Evolutionary conservation across 73 alveolate genomes (phyloP), one percentile per base, ranked within the genome.

Genomic region (Diophrys appendiculata): DNA sequence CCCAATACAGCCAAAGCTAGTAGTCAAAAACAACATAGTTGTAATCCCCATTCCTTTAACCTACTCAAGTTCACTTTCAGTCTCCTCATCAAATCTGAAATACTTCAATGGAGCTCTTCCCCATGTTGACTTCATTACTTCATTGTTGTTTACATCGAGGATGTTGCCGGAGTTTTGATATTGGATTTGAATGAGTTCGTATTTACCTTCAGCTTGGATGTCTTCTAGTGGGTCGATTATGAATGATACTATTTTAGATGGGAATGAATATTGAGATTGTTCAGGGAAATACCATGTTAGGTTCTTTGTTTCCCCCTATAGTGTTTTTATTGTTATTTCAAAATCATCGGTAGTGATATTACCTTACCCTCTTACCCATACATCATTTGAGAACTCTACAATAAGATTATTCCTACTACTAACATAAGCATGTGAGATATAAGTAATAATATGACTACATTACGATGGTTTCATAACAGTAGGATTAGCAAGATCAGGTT

Each of bases 311-410:
- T 43, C 5, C 18, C 60, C 60, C 5, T 43, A 5, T 11, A 43
- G 60, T 11, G 60, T 11, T 43, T 43, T 11, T 18, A 78, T 31
- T 22, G 3, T 32, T 23, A 79, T 74, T 69, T 70, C 26, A 29
- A 79, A 11, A 43, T 79, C 88, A 55, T 52, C 71, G 54, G 26
- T 23, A 18, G 68, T 52, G 1, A 79, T 52, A 34, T 79, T 79
- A 5, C 88, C 88, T 0, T 35, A n/a, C n/a, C n/a, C n/a, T n/a
- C n/a, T n/a, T 5, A 79, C 53, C 81, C 52, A 67, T 1, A 79
- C 30, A 79, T 79, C 88, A 2, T 70, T 25, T 24, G 34, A 32
- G 55, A 79, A 79, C 29, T 68, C 81, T 2, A 79, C 30, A 2
- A 79, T 11, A 1, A 79, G 23, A 27, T 79, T 70, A 33, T 79